Evolutionary conservation across 257 asterid species (phyloP).

Genomic region (Gentiana dahurica): DNA sequence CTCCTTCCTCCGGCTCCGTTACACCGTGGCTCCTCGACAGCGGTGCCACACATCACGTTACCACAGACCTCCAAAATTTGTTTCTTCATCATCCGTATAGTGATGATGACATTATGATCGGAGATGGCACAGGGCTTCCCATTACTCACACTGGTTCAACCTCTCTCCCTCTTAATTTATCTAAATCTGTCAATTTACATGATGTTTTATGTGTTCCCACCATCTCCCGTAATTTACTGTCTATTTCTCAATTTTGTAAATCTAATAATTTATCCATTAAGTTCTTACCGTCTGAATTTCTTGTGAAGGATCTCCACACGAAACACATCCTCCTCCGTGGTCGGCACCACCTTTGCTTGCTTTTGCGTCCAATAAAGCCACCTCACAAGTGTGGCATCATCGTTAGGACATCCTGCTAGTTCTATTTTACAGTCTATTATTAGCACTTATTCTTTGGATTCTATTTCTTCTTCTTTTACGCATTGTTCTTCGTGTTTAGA

Average conservation of each 20-base stretch:
- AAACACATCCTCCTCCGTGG: background rate
- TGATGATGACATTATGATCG: background rate
- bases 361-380: background rate
- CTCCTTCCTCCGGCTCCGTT: background rate
- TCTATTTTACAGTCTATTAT: background rate
- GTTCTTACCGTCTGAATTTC: background rate
- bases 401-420: slow-evolving; percentile 1
- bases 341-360: background rate
- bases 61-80: background rate
- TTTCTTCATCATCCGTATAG: background rate
- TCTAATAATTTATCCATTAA: background rate
- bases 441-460: background rate
- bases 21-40: slow-evolving; percentile 3
- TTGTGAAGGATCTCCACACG: slow-evolving; percentile 3
- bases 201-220: slow-evolving; percentile 7
- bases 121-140: background rate
- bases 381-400: background rate
- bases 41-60: slow-evolving; percentile 3
- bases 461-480: background rate
- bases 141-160: background rate
- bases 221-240: background rate
- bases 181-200: background rate
- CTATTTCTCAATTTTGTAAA: background rate
- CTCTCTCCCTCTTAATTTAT: background rate
- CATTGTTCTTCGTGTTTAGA: background rate